These are phyloP conservation scores for Chaetomiaceae sp. DNA, from an alignment of 2,329 filamentous ascomycete genomes.

Conservation along the genomic window DNA sequence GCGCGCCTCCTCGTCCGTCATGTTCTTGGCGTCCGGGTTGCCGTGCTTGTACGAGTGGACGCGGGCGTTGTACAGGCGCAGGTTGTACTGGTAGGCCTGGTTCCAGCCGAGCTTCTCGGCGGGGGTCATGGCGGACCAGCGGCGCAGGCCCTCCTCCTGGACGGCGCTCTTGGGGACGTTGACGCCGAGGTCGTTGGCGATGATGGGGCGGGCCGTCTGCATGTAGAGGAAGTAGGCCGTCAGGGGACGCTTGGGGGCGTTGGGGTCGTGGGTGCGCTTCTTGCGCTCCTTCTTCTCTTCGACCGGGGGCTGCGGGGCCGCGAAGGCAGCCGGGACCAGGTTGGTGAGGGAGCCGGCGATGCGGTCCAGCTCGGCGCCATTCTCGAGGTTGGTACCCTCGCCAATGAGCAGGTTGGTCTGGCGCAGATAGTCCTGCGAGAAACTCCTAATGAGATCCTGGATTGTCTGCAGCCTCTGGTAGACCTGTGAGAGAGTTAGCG, in stretches of 20 bases:
- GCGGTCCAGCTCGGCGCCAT: slow-evolving; percentile 44
- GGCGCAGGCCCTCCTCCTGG: slow-evolving; percentile 77
- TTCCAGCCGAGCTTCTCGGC: slow-evolving; percentile 68
- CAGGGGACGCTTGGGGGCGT: slow-evolving; percentile 88
- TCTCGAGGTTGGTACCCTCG: slow-evolving; percentile 51
- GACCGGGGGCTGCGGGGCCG: slow-evolving; percentile 42
- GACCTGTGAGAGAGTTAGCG: slow-evolving; percentile 53
- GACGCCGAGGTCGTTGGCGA: slow-evolving; percentile 72
- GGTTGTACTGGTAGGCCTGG: slow-evolving; percentile 63
- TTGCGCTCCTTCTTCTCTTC: slow-evolving; percentile 84
- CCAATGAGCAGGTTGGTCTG: slow-evolving; percentile 82
- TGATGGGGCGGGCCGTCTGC: slow-evolving; percentile 78
- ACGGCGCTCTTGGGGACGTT: slow-evolving; percentile 79
- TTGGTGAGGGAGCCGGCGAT: slow-evolving; percentile 48
- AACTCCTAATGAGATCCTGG: slow-evolving; percentile 71
- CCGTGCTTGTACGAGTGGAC: slow-evolving; percentile 61
- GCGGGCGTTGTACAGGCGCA: slow-evolving; percentile 61
- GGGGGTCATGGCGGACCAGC: slow-evolving; percentile 75
- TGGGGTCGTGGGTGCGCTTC: slow-evolving; percentile 82
- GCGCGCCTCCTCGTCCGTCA: slow-evolving; percentile 57
- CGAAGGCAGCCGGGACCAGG: slow-evolving; percentile 39
- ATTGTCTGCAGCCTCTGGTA: slow-evolving; percentile 74
- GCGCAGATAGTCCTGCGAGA: slow-evolving; percentile 79
- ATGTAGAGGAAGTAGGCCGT: slow-evolving; percentile 96
- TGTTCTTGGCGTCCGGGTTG: slow-evolving; percentile 54